Evolutionary conservation across 345 rosid genomes (phyloP).

Genomic region (Dipteronia dyeriana): DNA sequence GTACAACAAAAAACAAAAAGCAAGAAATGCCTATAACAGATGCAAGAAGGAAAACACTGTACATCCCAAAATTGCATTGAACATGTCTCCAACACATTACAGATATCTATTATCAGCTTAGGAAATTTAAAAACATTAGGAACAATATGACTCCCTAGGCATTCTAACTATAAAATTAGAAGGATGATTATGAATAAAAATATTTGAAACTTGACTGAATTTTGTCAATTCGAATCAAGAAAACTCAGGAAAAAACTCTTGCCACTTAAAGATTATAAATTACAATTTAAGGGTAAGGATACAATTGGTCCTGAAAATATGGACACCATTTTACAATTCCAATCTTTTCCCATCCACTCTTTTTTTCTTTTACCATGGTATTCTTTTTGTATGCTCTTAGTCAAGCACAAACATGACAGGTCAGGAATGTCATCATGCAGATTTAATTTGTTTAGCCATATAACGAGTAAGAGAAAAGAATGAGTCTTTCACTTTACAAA

Average conservation of each 20-base stretch:
- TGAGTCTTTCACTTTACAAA: not conserved
- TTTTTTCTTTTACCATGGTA: not conserved
- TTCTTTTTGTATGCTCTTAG: not conserved
- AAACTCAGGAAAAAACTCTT: too few species aligned
- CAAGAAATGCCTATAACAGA: not conserved
- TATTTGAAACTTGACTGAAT: too few species aligned
- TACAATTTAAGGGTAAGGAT: too few species aligned
- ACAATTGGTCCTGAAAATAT: not conserved
- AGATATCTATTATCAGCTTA: not conserved
- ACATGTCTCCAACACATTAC: not conserved
- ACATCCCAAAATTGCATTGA: not conserved
- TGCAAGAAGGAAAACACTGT: not conserved
- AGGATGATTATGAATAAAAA: too few species aligned
- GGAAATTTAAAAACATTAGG: not conserved
- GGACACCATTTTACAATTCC: not conserved
- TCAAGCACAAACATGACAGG: not conserved
- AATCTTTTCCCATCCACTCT: slow-evolving; percentile 1
- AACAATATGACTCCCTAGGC: not conserved
- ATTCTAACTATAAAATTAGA: too few species aligned
- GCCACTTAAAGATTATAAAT: too few species aligned
- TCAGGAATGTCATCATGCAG: not conserved
- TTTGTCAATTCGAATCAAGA: too few species aligned
- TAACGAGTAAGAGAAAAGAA: not conserved
- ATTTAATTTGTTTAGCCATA: not conserved
- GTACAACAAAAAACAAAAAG: slow-evolving; percentile 1